Base-by-base conservation (phyloP, 441 rosid species). In the Dalechampia spathulata region DNA sequence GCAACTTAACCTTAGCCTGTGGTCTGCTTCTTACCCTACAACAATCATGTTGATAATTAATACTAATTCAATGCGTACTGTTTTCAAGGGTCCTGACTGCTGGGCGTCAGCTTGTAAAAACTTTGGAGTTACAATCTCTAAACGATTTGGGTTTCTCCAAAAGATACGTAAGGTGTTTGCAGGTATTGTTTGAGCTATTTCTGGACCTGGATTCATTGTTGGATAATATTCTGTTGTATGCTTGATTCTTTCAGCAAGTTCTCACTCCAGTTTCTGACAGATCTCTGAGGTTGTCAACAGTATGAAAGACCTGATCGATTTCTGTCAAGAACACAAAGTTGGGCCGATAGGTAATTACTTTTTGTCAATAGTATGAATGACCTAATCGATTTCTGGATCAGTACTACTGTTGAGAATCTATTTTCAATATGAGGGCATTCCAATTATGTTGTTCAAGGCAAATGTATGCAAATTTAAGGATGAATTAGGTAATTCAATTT, bases 261-360 rank as follows among this genome's bases (percentile, higher is more conserved):
- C 42, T n/a, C 38, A 44, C 59, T 63, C n/a, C 58, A 25, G 48
- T 64, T 60, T 49, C 49, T 72, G 22, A 55, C 73, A 94, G 97
- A 94, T 94, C 41, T 86, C 99, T 30, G 99, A 94, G 87, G 99
- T 94, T 74, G 97, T 94, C 66, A 85, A 74, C 71, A 86, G 97
- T 84, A 94, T 94, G 99, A 94, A 90, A 81, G 99, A 94, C 74
- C 74, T 94, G 70, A 79, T 94, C 52, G 90, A 80, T 73, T 80
- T 90, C 78, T 94, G 93, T 58, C 79, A 68, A 49, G 94, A 94
- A 63, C 72, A 74, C 54, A 84, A 87, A 78, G 80, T 60, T 63
- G 99, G 97, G 66, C 96, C 99, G 1, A 78, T 94, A 23, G 99
- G 99, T 93, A 80, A 21, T 59, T 58, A 16, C 45, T 7, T 23